These are phyloP conservation scores for Pharnaceum exiguum DNA, from an alignment of 148 eudicot species.

Conservation along the genomic window DNA sequence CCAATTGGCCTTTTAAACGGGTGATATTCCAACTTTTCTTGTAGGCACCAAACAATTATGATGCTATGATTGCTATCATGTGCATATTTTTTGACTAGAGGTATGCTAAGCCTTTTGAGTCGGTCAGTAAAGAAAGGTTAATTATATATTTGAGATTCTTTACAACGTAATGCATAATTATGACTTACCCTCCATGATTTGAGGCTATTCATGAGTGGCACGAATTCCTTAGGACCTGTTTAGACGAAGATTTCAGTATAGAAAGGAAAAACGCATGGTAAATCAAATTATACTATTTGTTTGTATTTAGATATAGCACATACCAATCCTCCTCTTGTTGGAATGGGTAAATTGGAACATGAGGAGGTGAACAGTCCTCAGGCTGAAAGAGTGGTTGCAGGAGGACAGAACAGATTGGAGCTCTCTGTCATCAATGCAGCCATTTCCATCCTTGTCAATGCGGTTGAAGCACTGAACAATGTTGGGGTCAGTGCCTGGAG, in stretches of 20 bases:
- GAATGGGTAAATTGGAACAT: constrained; percentile 28
- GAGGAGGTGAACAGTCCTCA: constrained; percentile 34
- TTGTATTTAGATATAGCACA: no score
- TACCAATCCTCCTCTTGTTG: constrained; percentile 21
- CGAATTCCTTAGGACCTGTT: constrained; percentile 15
- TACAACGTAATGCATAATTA: no score
- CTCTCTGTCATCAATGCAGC: constrained; percentile 25
- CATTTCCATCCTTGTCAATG: constrained; percentile 28
- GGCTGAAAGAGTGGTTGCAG: constrained; percentile 17
- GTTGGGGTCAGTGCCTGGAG: constrained; percentile 35
- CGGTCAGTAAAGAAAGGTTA: no score
- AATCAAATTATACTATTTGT: no score
- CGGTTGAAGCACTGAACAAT: constrained; percentile 23
- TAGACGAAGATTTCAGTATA: neutral
- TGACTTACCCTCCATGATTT: constrained; percentile 20
- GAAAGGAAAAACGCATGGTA: constrained; percentile 1
- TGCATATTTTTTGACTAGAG: no score
- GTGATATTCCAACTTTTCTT: no score
- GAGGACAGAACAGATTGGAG: constrained; percentile 24
- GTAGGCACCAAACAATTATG: no score
- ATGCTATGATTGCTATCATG: no score
- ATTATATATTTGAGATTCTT: no score
- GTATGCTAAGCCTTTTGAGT: no score
- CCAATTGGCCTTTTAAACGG: no score
- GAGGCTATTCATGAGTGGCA: constrained; percentile 11